Conservation (phyloP, 139 green algal species). For the Spirogloea muscicola region DNA sequence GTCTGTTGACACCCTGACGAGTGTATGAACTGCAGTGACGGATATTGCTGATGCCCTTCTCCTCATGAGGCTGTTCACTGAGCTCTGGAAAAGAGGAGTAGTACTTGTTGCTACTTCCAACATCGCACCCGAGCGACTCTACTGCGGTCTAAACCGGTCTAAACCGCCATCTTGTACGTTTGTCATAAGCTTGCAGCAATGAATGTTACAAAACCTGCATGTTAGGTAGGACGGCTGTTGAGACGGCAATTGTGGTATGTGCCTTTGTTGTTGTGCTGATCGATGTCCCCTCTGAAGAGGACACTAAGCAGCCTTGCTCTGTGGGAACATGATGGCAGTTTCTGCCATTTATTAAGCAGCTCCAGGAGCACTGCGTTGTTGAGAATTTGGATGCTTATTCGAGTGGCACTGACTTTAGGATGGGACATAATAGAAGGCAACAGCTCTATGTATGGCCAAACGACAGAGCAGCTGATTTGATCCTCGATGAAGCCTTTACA, state of each 20-base stretch:
- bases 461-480: background rate
- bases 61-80: background rate
- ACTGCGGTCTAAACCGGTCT: conserved; percentile 3
- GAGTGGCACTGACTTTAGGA: conserved; percentile 4
- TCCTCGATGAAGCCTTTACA: background rate
- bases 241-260: background rate
- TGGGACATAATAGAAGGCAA: background rate
- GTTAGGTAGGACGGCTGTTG: background rate
- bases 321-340: conserved; percentile 3
- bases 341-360: background rate
- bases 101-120: conserved; percentile 22
- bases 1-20: background rate
- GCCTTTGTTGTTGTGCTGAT: background rate
- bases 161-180: conserved; percentile 13
- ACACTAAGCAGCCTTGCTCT: background rate
- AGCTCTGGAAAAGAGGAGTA: background rate
- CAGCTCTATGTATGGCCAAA: background rate
- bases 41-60: conserved; percentile 15
- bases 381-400: conserved; percentile 5
- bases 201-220: background rate
- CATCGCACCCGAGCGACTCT: conserved; percentile 5
- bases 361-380: conserved; percentile 6
- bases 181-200: background rate
- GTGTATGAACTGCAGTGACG: conserved; percentile 17
- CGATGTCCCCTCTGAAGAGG: background rate